Conservation (phyloP, 1,284 basidiomycete genomes). For the Polyporus tsugae region DNA sequence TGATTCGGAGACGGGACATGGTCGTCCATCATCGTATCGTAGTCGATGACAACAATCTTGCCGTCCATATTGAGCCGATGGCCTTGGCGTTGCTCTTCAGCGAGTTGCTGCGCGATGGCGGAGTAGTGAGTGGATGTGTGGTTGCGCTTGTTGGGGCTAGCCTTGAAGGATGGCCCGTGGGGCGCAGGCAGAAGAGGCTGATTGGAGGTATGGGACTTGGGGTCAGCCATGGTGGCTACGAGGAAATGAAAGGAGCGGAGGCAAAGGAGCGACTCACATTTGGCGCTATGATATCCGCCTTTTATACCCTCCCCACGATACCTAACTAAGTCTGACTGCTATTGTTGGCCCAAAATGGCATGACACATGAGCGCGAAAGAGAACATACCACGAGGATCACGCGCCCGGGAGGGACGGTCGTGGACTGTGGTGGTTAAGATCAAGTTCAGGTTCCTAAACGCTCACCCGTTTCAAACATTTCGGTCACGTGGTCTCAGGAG, state of each 20-base stretch:
- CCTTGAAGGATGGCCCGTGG: neutral
- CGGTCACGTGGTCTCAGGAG: no score
- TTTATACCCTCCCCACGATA: neutral
- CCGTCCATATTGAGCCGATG: conserved; percentile 6
- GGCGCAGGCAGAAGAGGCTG: neutral
- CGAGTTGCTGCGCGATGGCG: neutral
- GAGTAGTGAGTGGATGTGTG: neutral
- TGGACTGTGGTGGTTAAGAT: neutral
- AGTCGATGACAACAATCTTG: conserved; percentile 6
- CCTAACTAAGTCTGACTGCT: neutral
- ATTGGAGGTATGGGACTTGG: neutral
- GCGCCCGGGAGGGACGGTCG: neutral
- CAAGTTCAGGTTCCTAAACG: neutral
- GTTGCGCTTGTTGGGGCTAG: neutral
- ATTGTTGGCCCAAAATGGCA: neutral
- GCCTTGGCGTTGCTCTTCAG: conserved; percentile 4
- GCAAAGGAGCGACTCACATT: neutral
- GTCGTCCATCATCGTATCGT: neutral
- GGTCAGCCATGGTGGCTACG: neutral
- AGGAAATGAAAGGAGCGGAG: neutral
- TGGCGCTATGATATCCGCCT: neutral
- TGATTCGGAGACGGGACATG: neutral
- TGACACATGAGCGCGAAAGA: neutral
- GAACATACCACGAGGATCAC: neutral
- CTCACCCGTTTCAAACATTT: neutral